Percentiles rank a stretch among this genome's conserved stretches.
phyloP scores from a whole-genome alignment of 139 green algal species.

The Haematococcus sp. region DNA sequence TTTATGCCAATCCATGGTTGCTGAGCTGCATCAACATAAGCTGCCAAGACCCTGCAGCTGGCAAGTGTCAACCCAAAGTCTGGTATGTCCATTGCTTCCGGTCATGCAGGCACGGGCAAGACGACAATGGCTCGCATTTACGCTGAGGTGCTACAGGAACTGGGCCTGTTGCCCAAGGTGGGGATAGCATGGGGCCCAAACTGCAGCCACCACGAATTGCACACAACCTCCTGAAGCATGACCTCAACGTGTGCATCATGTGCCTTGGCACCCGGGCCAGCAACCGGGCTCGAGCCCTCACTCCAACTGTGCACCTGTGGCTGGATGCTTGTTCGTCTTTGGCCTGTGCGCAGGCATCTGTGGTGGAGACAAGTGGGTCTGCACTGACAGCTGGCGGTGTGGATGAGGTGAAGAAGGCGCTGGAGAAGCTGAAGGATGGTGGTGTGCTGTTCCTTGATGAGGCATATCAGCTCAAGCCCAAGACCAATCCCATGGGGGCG shows the following conservation, averaged over 20 bases:
- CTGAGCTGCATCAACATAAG: too few relatives aligned
- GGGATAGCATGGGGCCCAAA: too few relatives aligned
- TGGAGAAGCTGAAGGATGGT: constrained; percentile 40
- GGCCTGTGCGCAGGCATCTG: constrained; percentile 5
- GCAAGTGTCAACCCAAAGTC: too few relatives aligned
- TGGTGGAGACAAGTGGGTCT: constrained; percentile 44
- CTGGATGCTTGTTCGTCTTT: background rate
- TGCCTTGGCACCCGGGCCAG: too few relatives aligned
- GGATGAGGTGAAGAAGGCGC: constrained; percentile 35
- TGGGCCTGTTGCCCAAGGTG: constrained; percentile 27
- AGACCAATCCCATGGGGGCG: constrained; percentile 41
- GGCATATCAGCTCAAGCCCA: constrained; percentile 53
- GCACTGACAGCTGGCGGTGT: constrained; percentile 32
- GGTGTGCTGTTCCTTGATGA: constrained; percentile 56
- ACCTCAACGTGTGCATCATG: too few relatives aligned
- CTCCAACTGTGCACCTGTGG: too few relatives aligned
- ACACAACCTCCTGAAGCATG: too few relatives aligned
- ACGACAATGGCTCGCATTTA: constrained; percentile 50
- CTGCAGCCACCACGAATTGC: too few relatives aligned
- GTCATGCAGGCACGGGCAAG: constrained; percentile 56
- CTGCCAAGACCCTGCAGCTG: too few relatives aligned
- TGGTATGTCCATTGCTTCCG: too few relatives aligned
- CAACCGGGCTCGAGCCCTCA: too few relatives aligned
- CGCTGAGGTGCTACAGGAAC: constrained; percentile 39
- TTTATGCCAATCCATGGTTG: too few relatives aligned